Base-by-base conservation (phyloP, 768 basidiomycete species). In the Hypholoma fasciculare region DNA sequence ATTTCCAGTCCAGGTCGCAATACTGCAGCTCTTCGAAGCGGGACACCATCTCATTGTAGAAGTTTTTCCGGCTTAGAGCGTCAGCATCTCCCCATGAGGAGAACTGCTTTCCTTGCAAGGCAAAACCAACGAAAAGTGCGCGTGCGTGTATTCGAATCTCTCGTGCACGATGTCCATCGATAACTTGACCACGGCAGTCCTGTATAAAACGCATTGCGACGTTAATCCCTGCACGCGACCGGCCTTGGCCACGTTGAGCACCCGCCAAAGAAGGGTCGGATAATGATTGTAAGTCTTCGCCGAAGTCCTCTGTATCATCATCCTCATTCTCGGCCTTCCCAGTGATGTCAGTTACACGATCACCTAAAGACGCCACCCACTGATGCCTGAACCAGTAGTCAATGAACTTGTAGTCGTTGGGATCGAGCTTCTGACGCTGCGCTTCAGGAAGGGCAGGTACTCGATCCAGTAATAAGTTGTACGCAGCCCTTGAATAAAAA, bases 71-170 rank as follows among this genome's bases (percentile, higher is more conserved):
- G 43, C 43, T 60, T 17, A 42, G 12, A 38, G 53, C 47, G 36
- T 60, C 58, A 40, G 47, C 58, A 55, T 60, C 53, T 23, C 58
- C 54, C 58, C 58, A 60, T 27, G 52, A 49, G 7, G 44, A 6
- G 40, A 50, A 43, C 16, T n/a, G 53, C 39, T 50, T 55, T 4
- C 54, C 58, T 20, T 54, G 43, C 48, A 39, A 49, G 30, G 58
- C 44, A 54, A 60, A 23, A 4, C 23, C 23, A 4, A 23, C 23
- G 23, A 23, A 23, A 23, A 23, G 23, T 1, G 23, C 23, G 1
- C 23, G 23, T 23, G 23, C 23, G 4, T 23, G 23, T 23, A 23
- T 23, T 23, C 23, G 23, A 4, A 23, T 23, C 23, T 23, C 23
- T 23, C 23, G 23, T 4, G 23, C 23, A 23, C 23, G 23, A 23